phyloP scores from a whole-genome alignment of 2,329 filamentous ascomycete genomes.

The Aspergillus caelatus region DNA sequence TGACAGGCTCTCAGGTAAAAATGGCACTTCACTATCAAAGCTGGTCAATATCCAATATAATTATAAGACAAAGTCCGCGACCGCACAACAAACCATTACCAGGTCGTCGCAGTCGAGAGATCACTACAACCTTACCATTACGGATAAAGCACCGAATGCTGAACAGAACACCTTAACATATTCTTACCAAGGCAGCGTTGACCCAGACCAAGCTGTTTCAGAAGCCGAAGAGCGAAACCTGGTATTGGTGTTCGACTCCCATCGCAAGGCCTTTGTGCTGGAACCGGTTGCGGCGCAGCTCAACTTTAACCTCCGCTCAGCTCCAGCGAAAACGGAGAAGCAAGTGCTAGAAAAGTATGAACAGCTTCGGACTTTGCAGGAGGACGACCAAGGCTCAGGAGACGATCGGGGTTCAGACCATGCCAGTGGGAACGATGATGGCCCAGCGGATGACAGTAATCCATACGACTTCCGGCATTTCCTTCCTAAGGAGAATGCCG shows the following conservation, averaged over 20 bases:
- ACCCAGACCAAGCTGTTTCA: conserved; percentile 33
- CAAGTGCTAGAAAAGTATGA: conserved; percentile 68
- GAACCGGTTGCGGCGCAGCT: conserved; percentile 81
- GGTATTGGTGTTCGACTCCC: conserved; percentile 73
- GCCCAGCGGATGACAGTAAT: conserved; percentile 47
- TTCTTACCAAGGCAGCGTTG: conserved; percentile 45
- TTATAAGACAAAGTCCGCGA: conserved; percentile 47
- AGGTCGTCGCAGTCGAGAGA: conserved; percentile 36
- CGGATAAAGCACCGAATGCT: conserved; percentile 43
- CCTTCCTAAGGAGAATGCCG: conserved; percentile 44
- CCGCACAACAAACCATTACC: conserved; percentile 42
- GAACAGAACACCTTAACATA: conserved; percentile 43
- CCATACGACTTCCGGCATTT: conserved; percentile 55
- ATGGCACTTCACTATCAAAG: conserved; percentile 21
- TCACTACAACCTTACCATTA: conserved; percentile 45
- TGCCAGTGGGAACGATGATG: conserved; percentile 46
- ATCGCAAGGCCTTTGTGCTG: conserved; percentile 75
- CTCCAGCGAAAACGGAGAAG: conserved; percentile 67
- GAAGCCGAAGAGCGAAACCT: conserved; percentile 37
- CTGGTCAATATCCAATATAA: conserved; percentile 50
- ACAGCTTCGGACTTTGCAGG: conserved; percentile 57
- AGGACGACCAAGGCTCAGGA: conserved; percentile 38
- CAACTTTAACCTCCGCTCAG: conserved; percentile 80
- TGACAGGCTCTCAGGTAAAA: conserved; percentile 41
- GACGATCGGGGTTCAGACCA: conserved; percentile 36